Base-by-base conservation (phyloP, 2,329 filamentous ascomycete genomes). In the Nemania bipapillata region DNA sequence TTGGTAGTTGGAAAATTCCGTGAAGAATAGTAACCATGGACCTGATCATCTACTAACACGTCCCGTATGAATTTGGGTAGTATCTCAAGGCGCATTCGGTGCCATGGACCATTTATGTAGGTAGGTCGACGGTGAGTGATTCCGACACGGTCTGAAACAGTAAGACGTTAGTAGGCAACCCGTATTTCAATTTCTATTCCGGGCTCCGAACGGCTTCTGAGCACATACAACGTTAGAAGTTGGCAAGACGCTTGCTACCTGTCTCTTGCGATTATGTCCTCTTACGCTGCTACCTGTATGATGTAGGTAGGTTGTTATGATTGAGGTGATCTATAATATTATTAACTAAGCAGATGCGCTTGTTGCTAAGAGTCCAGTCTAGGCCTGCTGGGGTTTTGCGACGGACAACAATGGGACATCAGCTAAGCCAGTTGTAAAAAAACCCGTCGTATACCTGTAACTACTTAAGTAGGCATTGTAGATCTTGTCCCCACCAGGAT, bases 81-180 rank as follows among this genome's bases (percentile, higher is more conserved):
- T 30, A 58, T 59, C 62, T 65, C 24, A 54, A 65, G 54, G 32
- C 37, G 61, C 52, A 63, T 63, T 40, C 35, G n/a, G 54, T 49
- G 20, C 20, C 47, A 54, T 35, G 45, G 53, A 56, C 53, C 45
- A 28, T 26, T 28, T 42, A 26, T 15, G 50, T 42, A 26, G 26
- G 50, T 15, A 54, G 26, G 50, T 26, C n/a, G 35, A 61, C 28
- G 15, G 56, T 56, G 35, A 59, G 32, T 55, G 57, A 73, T 58
- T 73, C 74, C 71, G 70, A 74, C 69, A 70, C 68, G 64, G 66
- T 42, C 71, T 74, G 73, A 73, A 74, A 74, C 72, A 69, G 66
- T 68, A 68, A 65, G 68, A 72, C 56, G 59, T 30, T 42, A 12
- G 26, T 49, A 54, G 49, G 40, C 8, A 45, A 50, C 49, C 50